Base-by-base conservation (phyloP, 345 rosid genomes). In the Murraya paniculata region DNA sequence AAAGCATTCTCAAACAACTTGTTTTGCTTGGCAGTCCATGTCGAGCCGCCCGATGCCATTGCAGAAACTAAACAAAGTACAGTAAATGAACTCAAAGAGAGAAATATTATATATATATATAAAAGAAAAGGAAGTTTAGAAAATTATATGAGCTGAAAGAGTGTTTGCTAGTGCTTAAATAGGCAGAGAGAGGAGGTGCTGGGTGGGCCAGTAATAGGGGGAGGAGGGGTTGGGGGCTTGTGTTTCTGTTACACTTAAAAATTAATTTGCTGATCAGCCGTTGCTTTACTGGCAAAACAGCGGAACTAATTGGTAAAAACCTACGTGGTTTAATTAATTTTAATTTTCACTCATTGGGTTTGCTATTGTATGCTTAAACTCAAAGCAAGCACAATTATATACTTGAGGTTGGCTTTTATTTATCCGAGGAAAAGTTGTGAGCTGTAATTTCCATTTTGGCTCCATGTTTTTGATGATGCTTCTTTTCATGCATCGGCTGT, bases 1-100 rank as follows among this genome's bases (percentile, higher is more conserved):
- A 86, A 69, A 67, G 91, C 91, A 75, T 85, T 86, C 71, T 88
- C 91, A 22, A 88, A 88, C 85, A 83, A 25, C 55, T 88, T 88
- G 87, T 88, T 85, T 71, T 86, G 91, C 74, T 83, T 83, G 4
- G 82, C 66, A 6, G 91, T 88, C 91, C 91, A 88, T 7, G 64
- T 77, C 7, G 88, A 82, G 56, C 64, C 61, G 50, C 1, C 50
- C 13, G 86, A 81, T 2, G 86, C 89, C 90, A 87, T 83, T 68
- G 56, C 55, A 7, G 38, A 64, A 24, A 50, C 24, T 48, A 14
- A 0, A 33, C 19, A 71, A 19, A 55, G 4, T 7, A 11, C 11
- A 18, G 14, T 25, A 7, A 38, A 76, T 9, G 55, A 30, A 22
- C 13, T 56, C 45, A 31, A 27, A 50, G 71, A 75, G 61, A 74